Conservation (phyloP, 202 grass and related monocot genomes). For the Carex arenaria region DNA sequence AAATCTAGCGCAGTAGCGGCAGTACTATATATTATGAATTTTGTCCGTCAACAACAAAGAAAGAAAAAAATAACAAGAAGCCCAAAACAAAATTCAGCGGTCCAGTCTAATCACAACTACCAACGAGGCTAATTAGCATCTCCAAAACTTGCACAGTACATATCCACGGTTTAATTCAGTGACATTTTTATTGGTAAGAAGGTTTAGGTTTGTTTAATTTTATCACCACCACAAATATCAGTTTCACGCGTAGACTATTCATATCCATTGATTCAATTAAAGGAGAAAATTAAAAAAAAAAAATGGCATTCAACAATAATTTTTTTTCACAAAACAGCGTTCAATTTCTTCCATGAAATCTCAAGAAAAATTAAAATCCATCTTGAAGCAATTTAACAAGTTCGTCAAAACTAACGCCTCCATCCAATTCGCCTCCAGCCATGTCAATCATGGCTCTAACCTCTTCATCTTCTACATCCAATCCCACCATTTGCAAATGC, state of each 20-base stretch:
- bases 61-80: not conserved
- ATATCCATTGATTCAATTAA: not conserved
- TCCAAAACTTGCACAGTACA: too few relatives aligned
- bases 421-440: conserved; percentile 35
- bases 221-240: not conserved
- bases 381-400: conserved; percentile 52
- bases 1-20: not conserved
- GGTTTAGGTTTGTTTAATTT: too few relatives aligned
- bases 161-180: too few relatives aligned
- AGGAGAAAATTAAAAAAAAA: not conserved
- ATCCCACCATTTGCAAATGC: conserved; percentile 70
- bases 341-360: not conserved
- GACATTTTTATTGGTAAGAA: too few relatives aligned
- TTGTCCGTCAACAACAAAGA: not conserved
- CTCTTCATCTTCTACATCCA: conserved; percentile 64
- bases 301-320: conserved; percentile 17
- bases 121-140: not conserved
- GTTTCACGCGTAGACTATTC: not conserved
- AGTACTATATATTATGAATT: not conserved
- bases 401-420: conserved; percentile 53
- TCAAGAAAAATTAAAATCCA: conserved; percentile 24
- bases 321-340: not conserved
- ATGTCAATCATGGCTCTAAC: conserved; percentile 60
- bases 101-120: not conserved
- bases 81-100: not conserved